phyloP scores from a whole-genome alignment of 257 asterid species.

The Mentha longifolia region DNA sequence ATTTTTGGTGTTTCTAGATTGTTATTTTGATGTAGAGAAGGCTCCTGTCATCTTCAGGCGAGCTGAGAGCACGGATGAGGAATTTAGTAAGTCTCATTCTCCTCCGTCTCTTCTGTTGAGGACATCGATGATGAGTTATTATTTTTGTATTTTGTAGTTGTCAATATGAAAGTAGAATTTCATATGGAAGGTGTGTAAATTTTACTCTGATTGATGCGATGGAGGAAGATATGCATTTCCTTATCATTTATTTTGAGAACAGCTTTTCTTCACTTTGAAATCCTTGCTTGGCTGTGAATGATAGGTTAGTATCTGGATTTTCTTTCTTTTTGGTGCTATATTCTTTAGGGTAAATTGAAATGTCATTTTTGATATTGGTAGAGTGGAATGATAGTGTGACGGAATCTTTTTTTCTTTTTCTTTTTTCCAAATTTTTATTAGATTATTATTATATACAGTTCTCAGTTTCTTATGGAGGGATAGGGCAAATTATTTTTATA shows the following conservation, averaged over 20 bases:
- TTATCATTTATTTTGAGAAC: neutral
- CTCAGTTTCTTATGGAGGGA: too few relatives aligned
- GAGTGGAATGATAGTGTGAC: too few relatives aligned
- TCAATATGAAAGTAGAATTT: conserved; percentile 37
- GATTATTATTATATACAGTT: too few relatives aligned
- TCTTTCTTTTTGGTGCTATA: too few relatives aligned
- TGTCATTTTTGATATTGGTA: too few relatives aligned
- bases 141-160: conserved; percentile 36
- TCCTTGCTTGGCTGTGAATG: conserved; percentile 7
- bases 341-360: too few relatives aligned
- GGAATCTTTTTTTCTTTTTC: too few relatives aligned
- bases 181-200: conserved; percentile 25
- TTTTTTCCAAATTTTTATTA: too few relatives aligned
- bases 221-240: neutral
- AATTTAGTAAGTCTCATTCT: neutral
- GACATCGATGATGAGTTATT: conserved; percentile 27
- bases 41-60: conserved; percentile 26
- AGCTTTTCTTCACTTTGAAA: neutral
- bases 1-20: conserved; percentile 25
- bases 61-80: conserved; percentile 19
- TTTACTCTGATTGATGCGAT: neutral
- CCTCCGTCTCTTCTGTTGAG: conserved; percentile 10
- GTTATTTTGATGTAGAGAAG: conserved; percentile 25
- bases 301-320: too few relatives aligned
- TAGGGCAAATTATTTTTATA: too few relatives aligned